A percentile compares a stretch with the other conserved stretches of the same genome.
These are phyloP conservation scores for Marvania coccoides DNA, from an alignment of 139 green algal genomes.

Conservation along the genomic window DNA sequence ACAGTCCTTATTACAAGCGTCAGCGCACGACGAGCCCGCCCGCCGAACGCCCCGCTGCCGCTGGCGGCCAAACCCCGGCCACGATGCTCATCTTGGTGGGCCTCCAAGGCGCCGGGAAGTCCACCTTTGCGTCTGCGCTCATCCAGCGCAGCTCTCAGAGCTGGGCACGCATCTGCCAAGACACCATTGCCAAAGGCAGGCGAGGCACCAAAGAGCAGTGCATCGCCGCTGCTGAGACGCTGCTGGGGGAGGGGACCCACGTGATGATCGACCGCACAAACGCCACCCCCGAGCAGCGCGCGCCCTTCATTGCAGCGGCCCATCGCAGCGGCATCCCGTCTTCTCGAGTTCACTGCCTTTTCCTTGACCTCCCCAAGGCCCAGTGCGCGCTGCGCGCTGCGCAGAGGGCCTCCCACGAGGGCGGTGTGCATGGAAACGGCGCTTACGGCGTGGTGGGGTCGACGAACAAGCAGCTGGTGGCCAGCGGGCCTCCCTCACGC, in stretches of 20 bases:
- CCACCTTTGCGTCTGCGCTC: constrained; percentile 47
- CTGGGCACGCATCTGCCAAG: constrained; percentile 48
- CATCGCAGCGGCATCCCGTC: background rate
- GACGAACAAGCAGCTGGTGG: constrained; percentile 14
- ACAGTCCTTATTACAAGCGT: too few relatives aligned
- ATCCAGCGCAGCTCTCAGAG: background rate
- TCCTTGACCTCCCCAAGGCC: constrained; percentile 34
- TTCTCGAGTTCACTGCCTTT: constrained; percentile 34
- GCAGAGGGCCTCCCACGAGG: constrained; percentile 37
- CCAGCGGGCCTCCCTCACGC: constrained; percentile 15
- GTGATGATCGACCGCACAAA: constrained; percentile 69
- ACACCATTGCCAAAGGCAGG: constrained; percentile 36
- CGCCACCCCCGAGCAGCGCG: constrained; percentile 44
- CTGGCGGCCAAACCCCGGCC: too few relatives aligned
- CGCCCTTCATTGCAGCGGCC: constrained; percentile 48
- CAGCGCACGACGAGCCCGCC: too few relatives aligned
- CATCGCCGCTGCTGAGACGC: constrained; percentile 26
- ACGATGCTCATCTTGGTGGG: constrained; percentile 38
- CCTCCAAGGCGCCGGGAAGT: constrained; percentile 48
- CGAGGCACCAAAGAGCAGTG: constrained; percentile 56
- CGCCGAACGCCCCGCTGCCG: too few relatives aligned
- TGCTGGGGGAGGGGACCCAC: constrained; percentile 22
- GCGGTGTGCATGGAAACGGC: constrained; percentile 38
- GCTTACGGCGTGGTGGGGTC: constrained; percentile 19
- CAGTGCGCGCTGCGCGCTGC: constrained; percentile 38